Evolutionary conservation across 2,329 filamentous ascomycete genomes (phyloP).

Genomic region (Leptographium wingfieldii): DNA sequence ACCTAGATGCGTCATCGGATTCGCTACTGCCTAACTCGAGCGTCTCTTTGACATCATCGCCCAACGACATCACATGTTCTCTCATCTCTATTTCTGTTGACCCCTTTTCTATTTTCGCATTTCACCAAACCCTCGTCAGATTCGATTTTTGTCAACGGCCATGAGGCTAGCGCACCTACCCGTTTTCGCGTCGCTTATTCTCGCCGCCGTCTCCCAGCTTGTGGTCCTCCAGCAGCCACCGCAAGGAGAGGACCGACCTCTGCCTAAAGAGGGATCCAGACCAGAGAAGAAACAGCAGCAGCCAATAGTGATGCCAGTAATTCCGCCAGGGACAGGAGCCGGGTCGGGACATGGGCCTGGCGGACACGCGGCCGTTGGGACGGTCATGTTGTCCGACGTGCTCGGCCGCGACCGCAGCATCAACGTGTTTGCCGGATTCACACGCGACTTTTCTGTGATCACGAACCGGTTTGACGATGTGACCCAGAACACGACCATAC

Average conservation of each 20-base stretch:
- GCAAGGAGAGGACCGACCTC: neutral
- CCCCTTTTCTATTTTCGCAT: too few relatives aligned
- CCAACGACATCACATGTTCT: neutral
- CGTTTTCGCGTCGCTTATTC: constrained; percentile 9
- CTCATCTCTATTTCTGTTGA: neutral
- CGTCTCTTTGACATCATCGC: neutral
- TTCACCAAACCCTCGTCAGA: too few relatives aligned
- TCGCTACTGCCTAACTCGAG: neutral
- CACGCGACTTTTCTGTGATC: constrained; percentile 60
- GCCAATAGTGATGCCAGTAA: constrained; percentile 10
- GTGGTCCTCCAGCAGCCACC: constrained; percentile 4
- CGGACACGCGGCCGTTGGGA: constrained; percentile 17
- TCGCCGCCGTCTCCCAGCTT: constrained; percentile 9
- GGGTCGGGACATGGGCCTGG: neutral
- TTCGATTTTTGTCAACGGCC: neutral
- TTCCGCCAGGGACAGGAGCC: constrained; percentile 10
- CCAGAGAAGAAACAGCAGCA: neutral
- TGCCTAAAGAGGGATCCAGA: neutral
- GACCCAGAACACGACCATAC: constrained; percentile 62
- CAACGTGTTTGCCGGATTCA: constrained; percentile 73
- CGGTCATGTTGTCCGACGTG: constrained; percentile 69
- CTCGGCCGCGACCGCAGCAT: constrained; percentile 67
- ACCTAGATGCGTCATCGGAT: neutral
- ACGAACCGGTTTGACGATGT: constrained; percentile 55
- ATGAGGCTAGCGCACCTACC: constrained; percentile 7